Evolutionary conservation across 2,329 filamentous ascomycete genomes (phyloP), one percentile per base, ranked within the genome.

Genomic region (Trichoderma guizhouense): DNA sequence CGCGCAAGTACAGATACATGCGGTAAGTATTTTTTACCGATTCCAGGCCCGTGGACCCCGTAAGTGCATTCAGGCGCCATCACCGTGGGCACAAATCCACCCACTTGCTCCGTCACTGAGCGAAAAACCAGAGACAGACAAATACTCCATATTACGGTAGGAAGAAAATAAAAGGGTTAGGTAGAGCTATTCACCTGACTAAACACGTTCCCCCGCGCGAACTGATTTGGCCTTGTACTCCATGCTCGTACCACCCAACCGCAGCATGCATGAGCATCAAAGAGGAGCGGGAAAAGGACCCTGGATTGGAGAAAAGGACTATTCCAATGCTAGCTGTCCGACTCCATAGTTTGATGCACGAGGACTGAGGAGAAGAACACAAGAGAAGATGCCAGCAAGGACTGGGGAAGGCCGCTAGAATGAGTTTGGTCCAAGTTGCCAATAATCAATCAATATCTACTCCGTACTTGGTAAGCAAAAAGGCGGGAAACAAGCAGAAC

Each of bases 161-260:
- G 26, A 63, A 14, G 55, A 36, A 18, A 36, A n/a, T 18, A 24
- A 32, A 24, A 32, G 8, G 5, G 4, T 14, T 18, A 24, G 24
- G n/a, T 51, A 51, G 36, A 39, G 36, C 15, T 39, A 51, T 51
- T 51, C 43, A 51, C 43, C 43, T 51, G n/a, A 21, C n/a, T 21
- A 51, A 47, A 51, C 43, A 51, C 43, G 9, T 12, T 12, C 43
- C 43, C n/a, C 43, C 43, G 18, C 43, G 43, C n/a, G 43, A 51
- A 51, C 43, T 51, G 43, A 0, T 51, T 21, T 51, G 12, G 2
- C n/a, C n/a, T 26, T 67, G 64, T 39, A 8, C 36, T 39, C 36
- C 64, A 57, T 53, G 64, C 51, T 57, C 51, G 64, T 67, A 67
- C 64, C 30, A 67, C 64, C 30, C 51, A 57, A 67, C 43, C 26